Evolutionary conservation across 805 yeast genomes (phyloP).

Genomic region (Nematodospora valgi): DNA sequence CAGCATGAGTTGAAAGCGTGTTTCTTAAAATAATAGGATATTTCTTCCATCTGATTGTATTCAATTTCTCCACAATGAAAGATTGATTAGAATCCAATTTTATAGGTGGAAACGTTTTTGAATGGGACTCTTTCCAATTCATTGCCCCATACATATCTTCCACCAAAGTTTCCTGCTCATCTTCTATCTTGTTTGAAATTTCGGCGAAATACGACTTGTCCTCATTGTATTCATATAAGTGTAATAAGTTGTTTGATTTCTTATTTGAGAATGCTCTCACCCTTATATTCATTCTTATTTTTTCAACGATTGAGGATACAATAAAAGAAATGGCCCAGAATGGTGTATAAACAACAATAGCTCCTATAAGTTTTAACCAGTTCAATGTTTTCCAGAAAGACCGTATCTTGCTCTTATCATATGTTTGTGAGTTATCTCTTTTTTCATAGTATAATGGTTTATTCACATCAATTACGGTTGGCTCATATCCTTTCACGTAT

Average conservation of each 20-base stretch:
- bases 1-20: conserved; percentile 74
- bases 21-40: conserved; percentile 65
- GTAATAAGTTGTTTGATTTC: conserved; percentile 22
- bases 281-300: conserved; percentile 27
- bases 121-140: conserved; percentile 16
- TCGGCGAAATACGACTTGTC: conserved; percentile 6
- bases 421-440: conserved; percentile 1
- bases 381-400: conserved; percentile 28
- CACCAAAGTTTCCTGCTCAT: conserved; percentile 60
- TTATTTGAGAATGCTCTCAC: conserved; percentile 25
- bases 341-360: conserved; percentile 55
- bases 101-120: conserved; percentile 7
- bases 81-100: conserved; percentile 41
- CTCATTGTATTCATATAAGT: conserved; percentile 21
- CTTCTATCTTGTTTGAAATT: conserved; percentile 40
- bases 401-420: conserved; percentile 4
- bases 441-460: conserved; percentile 33
- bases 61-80: conserved; percentile 48
- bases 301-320: conserved; percentile 35
- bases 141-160: conserved; percentile 63
- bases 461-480: conserved; percentile 51
- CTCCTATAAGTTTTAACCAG: conserved; percentile 47
- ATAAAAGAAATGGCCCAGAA: conserved; percentile 60
- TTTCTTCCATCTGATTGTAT: conserved; percentile 62
- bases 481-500: conserved; percentile 51